Evolutionary conservation across 352 stramenopile species (phyloP).

Genomic region (Saprolegnia diclina): DNA sequence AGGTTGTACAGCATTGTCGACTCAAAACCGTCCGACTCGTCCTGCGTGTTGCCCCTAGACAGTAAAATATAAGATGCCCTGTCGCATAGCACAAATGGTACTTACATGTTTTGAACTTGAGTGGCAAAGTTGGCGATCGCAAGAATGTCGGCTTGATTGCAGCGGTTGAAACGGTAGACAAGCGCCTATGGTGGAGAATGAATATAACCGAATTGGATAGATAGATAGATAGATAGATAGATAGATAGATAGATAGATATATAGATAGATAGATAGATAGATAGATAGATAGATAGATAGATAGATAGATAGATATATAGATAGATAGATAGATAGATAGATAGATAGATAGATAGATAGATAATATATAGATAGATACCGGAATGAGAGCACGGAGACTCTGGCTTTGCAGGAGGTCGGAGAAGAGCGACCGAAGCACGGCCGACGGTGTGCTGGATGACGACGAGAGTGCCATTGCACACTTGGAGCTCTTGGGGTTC

Average conservation of each 20-base stretch:
- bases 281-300: no score
- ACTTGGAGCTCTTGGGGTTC: not conserved
- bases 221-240: no score
- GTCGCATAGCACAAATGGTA: not conserved
- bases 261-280: no score
- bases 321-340: no score
- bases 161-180: slow-evolving; percentile 38
- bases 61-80: not conserved
- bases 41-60: not conserved
- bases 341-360: no score
- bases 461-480: not conserved
- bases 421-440: slow-evolving; percentile 29
- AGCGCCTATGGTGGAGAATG: slow-evolving; percentile 21
- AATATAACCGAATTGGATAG: not conserved
- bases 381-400: slow-evolving; percentile 35
- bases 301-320: no score
- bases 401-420: slow-evolving; percentile 28
- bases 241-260: no score
- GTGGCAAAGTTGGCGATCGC: slow-evolving; percentile 20
- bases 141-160: slow-evolving; percentile 29
- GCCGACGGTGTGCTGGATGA: slow-evolving; percentile 14
- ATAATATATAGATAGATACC: no score
- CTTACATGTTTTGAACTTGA: slow-evolving; percentile 9
- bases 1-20: slow-evolving; percentile 43
- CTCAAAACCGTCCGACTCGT: slow-evolving; percentile 25